A percentile compares a stretch with the other conserved stretches of the same genome.
phyloP scores from a whole-genome alignment of 1,139 yeast species.

The Zygosaccharomyces pseudobailii region DNA sequence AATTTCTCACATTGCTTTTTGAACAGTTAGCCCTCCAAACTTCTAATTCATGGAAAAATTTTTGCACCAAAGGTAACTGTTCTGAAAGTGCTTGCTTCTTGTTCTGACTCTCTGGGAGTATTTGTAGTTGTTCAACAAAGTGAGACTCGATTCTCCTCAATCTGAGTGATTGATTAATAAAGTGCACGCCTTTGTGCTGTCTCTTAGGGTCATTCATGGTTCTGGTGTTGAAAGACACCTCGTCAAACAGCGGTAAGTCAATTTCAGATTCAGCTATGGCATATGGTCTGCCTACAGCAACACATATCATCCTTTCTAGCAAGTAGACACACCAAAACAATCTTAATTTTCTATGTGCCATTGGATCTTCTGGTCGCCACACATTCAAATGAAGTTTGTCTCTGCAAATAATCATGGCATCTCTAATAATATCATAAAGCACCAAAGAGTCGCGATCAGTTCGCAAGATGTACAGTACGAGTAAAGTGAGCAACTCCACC shows the following conservation, averaged over 20 bases:
- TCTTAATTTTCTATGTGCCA: conserved; percentile 40
- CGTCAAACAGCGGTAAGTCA: conserved; percentile 44
- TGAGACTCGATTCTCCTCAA: conserved; percentile 52
- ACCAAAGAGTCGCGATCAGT: conserved; percentile 53
- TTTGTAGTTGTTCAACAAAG: conserved; percentile 47
- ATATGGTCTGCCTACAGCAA: conserved; percentile 53
- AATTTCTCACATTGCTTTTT: conserved; percentile 32
- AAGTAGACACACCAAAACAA: conserved; percentile 57
- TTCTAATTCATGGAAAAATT: conserved; percentile 45
- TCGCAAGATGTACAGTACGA: conserved; percentile 49
- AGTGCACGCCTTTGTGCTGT: conserved; percentile 36
- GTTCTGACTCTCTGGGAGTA: conserved; percentile 32
- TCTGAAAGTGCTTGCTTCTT: conserved; percentile 19
- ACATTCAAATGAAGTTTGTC: conserved; percentile 38
- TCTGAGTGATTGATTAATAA: conserved; percentile 49
- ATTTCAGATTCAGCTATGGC: conserved; percentile 44
- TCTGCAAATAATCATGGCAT: conserved; percentile 44
- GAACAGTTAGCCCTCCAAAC: conserved; percentile 48
- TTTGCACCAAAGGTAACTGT: conserved; percentile 43
- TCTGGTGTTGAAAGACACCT: conserved; percentile 25
- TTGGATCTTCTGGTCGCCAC: conserved; percentile 35
- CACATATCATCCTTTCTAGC: conserved; percentile 51
- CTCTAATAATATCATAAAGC: conserved; percentile 47
- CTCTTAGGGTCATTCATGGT: conserved; percentile 10
- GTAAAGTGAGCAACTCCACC: conserved; percentile 45